These are phyloP conservation scores for Fagopyrum tataricum DNA, from an alignment of 148 eudicot genomes.

Conservation along the genomic window DNA sequence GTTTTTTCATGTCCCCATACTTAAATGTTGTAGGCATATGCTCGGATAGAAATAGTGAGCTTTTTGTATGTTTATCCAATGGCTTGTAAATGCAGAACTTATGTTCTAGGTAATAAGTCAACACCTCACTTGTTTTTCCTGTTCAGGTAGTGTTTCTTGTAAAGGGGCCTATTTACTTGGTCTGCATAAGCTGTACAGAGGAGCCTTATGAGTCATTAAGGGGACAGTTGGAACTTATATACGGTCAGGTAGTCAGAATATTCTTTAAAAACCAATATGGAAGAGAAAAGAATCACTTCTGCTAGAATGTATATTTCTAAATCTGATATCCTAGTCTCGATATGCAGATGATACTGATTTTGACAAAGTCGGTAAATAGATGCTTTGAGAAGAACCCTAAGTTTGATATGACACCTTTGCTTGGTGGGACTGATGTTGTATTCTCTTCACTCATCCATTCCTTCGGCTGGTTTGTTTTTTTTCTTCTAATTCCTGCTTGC, in stretches of 20 bases:
- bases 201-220: conserved; percentile 77
- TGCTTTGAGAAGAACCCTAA: conserved; percentile 94
- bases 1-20: too few species aligned
- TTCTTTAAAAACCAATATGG: neutral
- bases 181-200: conserved; percentile 96
- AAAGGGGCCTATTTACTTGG: conserved; percentile 89
- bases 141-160: conserved; percentile 85
- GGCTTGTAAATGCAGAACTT: neutral
- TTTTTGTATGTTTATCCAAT: neutral
- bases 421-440: conserved; percentile 94
- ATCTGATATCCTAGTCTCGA: neutral
- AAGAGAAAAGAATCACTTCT: neutral
- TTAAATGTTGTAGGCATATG: too few species aligned
- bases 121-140: neutral
- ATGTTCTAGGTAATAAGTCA: neutral
- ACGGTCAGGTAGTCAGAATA: conserved; percentile 70
- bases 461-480: conserved; percentile 69
- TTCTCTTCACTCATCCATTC: conserved; percentile 98
- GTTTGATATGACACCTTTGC: conserved; percentile 99
- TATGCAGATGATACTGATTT: conserved; percentile 88
- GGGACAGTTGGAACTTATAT: conserved; percentile 85
- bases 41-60: too few species aligned
- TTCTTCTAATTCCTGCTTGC: conserved; percentile 21
- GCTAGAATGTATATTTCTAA: neutral
- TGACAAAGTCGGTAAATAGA: conserved; percentile 90